Evolutionary conservation across 2,329 filamentous ascomycete genomes (phyloP), one percentile per base, ranked within the genome.

Genomic region (Cucurbitaria berberidis): DNA sequence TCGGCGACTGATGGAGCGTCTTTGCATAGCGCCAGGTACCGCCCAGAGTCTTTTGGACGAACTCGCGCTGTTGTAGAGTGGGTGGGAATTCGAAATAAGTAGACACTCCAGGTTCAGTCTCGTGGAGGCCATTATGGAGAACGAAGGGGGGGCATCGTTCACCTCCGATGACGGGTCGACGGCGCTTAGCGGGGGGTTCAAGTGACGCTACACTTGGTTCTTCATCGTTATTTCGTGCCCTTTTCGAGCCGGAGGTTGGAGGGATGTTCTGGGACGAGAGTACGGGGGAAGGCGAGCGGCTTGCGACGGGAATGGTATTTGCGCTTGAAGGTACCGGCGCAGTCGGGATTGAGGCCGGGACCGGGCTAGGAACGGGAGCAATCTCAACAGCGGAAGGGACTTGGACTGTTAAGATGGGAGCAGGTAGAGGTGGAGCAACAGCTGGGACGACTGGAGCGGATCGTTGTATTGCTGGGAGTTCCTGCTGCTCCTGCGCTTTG

Each of bases 11-110:
- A 35, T 24, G 24, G 21, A 53, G 22, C 2, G 39, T 30, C 21
- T 45, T 53, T 13, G 44, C 44, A 39, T 48, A 52, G 9, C 50
- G 43, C 44, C 50, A 53, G 13, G 19, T 44, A 6, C 42, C 44
- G 13, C 39, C 39, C 6, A 38, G 32, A 24, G 16, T 8, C 10
- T 27, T 15, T 21, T 46, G 38, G 19, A 53, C 11, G 19, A 38
- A 35, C 5, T n/a, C 16, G 4, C 50, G 44, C 38, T 42, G 43
- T 3, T 36, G 26, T 44, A 18, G 32, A 7, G 38, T 34, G 6
- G 50, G 50, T 13, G 43, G 38, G 8, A 53, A 22, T 15, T 16
- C 16, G 11, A 35, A 21, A 16, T 5, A 26, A n/a, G 26, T 21
- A 11, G 24, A 9, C 5, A 26, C 24, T 5, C 16, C 30, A 8